These are phyloP conservation scores for Xylaria polymorpha DNA, from an alignment of 2,329 filamentous ascomycete species.

Conservation along the genomic window DNA sequence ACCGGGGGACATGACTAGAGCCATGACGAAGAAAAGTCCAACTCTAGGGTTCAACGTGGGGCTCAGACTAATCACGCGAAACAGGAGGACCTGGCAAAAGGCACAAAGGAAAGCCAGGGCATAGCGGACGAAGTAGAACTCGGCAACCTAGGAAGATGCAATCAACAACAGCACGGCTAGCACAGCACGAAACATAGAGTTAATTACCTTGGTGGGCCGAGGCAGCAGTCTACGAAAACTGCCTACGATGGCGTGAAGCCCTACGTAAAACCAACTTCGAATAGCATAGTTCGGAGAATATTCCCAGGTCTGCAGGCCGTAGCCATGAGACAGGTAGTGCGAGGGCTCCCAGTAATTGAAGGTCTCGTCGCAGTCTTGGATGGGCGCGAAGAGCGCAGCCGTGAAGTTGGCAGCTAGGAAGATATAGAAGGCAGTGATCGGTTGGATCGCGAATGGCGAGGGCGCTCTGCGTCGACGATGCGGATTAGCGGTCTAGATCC, in stretches of 20 bases:
- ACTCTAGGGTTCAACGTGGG: constrained; percentile 81
- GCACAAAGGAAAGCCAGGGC: constrained; percentile 81
- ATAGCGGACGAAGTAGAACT: constrained; percentile 90
- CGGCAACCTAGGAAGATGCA: constrained; percentile 60
- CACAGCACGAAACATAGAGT: neutral
- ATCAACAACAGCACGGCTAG: constrained; percentile 17
- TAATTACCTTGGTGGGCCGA: constrained; percentile 70
- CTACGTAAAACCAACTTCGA: constrained; percentile 92
- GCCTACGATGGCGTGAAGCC: constrained; percentile 79
- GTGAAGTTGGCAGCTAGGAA: constrained; percentile 79
- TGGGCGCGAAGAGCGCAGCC: constrained; percentile 85
- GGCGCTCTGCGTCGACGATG: constrained; percentile 52
- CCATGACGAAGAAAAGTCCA: constrained; percentile 84
- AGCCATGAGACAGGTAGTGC: constrained; percentile 92
- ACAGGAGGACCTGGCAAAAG: constrained; percentile 83
- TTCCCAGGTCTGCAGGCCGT: constrained; percentile 97
- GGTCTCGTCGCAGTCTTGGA: constrained; percentile 98
- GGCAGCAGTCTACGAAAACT: constrained; percentile 74
- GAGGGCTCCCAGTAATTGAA: constrained; percentile 99
- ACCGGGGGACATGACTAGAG: constrained; percentile 82
- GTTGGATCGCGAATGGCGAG: constrained; percentile 72
- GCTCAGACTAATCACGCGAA: constrained; percentile 74
- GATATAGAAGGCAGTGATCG: constrained; percentile 82
- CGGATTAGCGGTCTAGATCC: constrained; percentile 19
- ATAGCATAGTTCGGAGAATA: constrained; percentile 96